Conservation (phyloP, 2,329 filamentous ascomycete species). For the Celoporthe dispersa region DNA sequence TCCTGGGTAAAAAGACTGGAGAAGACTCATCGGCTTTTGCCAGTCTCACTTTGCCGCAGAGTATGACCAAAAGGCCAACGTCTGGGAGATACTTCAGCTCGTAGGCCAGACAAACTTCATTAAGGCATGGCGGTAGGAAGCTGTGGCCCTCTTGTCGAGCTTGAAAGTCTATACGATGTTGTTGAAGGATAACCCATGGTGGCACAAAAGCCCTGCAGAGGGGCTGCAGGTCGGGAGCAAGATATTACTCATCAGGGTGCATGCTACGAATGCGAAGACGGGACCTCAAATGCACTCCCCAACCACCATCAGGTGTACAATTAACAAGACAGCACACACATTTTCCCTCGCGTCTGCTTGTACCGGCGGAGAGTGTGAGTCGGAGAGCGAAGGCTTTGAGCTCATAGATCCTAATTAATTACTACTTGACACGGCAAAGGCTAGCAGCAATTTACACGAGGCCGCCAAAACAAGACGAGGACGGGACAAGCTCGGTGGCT, state of each 20-base stretch:
- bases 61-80: background rate
- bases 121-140: background rate
- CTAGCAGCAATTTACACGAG: background rate
- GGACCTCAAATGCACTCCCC: background rate
- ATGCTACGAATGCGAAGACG: too few relatives aligned
- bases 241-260: background rate
- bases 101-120: background rate
- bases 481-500: background rate
- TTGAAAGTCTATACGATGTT: background rate
- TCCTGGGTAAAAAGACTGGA: background rate
- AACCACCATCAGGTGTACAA: background rate
- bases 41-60: too few relatives aligned
- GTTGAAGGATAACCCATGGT: background rate
- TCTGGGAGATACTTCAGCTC: background rate
- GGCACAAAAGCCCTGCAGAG: background rate
- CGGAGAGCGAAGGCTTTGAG: background rate
- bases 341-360: background rate
- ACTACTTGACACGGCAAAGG: background rate
- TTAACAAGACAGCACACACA: background rate
- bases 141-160: background rate
- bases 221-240: background rate
- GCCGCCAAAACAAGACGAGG: background rate
- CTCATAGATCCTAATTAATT: background rate
- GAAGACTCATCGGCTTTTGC: background rate
- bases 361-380: background rate